phyloP scores from a whole-genome alignment of 352 stramenopile species.

The Thraustotheca clavata region DNA sequence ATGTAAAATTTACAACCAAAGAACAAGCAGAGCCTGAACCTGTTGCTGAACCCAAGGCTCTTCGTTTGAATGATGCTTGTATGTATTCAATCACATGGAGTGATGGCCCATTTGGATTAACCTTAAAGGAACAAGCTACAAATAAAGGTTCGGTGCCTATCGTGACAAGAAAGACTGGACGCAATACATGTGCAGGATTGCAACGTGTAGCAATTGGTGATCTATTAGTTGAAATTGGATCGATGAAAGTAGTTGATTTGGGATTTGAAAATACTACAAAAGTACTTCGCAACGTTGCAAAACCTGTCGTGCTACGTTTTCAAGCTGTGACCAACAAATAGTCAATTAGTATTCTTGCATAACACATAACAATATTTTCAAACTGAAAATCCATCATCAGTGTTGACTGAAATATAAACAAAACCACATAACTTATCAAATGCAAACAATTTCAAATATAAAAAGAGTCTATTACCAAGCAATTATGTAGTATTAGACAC shows the following conservation, averaged over 20 bases:
- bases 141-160: conserved; percentile 57
- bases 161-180: conserved; percentile 73
- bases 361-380: too few species aligned
- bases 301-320: conserved; percentile 69
- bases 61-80: conserved; percentile 48
- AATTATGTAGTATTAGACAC: too few species aligned
- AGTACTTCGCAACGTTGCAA: conserved; percentile 61
- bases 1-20: conserved; percentile 7
- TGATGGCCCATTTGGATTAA: conserved; percentile 71
- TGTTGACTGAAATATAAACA: too few species aligned
- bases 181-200: conserved; percentile 63
- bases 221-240: conserved; percentile 65
- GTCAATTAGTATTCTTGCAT: too few species aligned
- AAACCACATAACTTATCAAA: too few species aligned
- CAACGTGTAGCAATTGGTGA: conserved; percentile 65
- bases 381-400: too few species aligned
- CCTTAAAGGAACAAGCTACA: conserved; percentile 63
- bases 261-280: conserved; percentile 68
- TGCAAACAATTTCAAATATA: too few species aligned
- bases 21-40: not conserved
- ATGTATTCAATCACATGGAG: conserved; percentile 79
- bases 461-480: too few species aligned
- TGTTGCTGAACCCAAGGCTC: conserved; percentile 26
- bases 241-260: conserved; percentile 53
- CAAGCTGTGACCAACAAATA: conserved; percentile 35